These are phyloP conservation scores for Phyllosticta citriasiana DNA, from an alignment of 2,329 filamentous ascomycete species.

Conservation along the genomic window DNA sequence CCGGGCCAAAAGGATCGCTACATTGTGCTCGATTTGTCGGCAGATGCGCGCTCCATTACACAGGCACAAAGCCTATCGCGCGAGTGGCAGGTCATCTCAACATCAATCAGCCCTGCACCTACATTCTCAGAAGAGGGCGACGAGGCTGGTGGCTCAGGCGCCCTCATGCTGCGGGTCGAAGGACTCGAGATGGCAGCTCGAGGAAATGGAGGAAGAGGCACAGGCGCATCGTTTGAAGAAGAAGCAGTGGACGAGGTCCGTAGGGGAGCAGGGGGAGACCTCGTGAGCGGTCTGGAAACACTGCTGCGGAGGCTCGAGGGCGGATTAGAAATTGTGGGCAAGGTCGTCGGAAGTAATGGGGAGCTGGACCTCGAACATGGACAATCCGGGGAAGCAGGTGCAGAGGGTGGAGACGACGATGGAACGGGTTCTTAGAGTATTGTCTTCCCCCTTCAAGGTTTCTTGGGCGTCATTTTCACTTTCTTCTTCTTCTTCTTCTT, in stretches of 20 bases:
- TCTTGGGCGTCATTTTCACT: neutral
- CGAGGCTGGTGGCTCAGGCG: slow-evolving; percentile 15
- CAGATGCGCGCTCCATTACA: slow-evolving; percentile 43
- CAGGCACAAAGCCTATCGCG: slow-evolving; percentile 63
- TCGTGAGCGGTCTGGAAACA: slow-evolving; percentile 26
- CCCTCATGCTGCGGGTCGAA: slow-evolving; percentile 54
- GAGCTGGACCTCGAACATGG: neutral
- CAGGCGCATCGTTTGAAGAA: slow-evolving; percentile 13
- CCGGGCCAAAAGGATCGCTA: slow-evolving; percentile 45
- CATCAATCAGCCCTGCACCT: slow-evolving; percentile 48
- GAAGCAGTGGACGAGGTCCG: slow-evolving; percentile 19
- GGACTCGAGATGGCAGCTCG: slow-evolving; percentile 35
- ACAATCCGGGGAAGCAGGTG: neutral
- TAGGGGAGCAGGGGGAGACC: slow-evolving; percentile 23
- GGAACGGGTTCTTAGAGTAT: neutral
- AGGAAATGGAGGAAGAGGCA: slow-evolving; percentile 12
- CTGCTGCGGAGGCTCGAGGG: slow-evolving; percentile 28
- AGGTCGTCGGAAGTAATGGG: slow-evolving; percentile 18
- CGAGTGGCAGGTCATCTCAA: slow-evolving; percentile 58
- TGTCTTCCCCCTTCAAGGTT: neutral
- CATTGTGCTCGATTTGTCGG: slow-evolving; percentile 44
- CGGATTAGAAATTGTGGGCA: slow-evolving; percentile 24
- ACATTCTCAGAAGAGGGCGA: slow-evolving; percentile 45
- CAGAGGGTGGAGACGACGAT: neutral
- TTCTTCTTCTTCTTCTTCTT: neutral